Conservation (phyloP, 805 yeast species). For the Pichia rugopelliculosa region DNA sequence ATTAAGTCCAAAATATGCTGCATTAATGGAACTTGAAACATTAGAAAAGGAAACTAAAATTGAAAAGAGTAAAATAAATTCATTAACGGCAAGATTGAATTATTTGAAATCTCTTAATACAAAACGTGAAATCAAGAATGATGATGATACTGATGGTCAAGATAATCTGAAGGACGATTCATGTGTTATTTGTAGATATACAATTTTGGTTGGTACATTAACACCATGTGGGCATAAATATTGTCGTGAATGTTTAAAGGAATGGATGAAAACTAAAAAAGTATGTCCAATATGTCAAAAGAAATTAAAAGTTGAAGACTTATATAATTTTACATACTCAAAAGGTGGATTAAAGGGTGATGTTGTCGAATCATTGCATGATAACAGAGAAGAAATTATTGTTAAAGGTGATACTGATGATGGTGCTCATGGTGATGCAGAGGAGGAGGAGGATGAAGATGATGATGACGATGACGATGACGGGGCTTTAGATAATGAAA, state of each 20-base stretch:
- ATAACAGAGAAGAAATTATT: slow-evolving; percentile 13
- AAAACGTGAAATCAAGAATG: slow-evolving; percentile 18
- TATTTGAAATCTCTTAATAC: slow-evolving; percentile 39
- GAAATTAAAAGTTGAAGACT: slow-evolving; percentile 38
- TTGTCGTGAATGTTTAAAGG: slow-evolving; percentile 71
- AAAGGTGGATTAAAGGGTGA: slow-evolving; percentile 45
- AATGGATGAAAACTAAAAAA: slow-evolving; percentile 51
- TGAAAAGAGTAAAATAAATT: slow-evolving; percentile 3
- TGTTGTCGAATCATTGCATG: slow-evolving; percentile 23
- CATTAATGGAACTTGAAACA: slow-evolving; percentile 12
- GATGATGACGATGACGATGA: slow-evolving; percentile 10
- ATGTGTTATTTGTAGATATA: slow-evolving; percentile 74
- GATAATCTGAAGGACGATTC: slow-evolving; percentile 31
- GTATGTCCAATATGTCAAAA: slow-evolving; percentile 82
- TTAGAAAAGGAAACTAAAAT: slow-evolving; percentile 15
- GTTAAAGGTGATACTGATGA: slow-evolving; percentile 12
- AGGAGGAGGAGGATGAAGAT: background rate
- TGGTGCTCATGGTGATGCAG: background rate
- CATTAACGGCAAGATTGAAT: slow-evolving; percentile 34
- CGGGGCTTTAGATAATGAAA: slow-evolving; percentile 5
- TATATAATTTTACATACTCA: slow-evolving; percentile 63
- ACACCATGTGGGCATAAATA: slow-evolving; percentile 91
- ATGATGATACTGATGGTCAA: slow-evolving; percentile 20
- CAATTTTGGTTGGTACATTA: slow-evolving; percentile 67
- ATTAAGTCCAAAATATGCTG: slow-evolving; percentile 18